Evolutionary conservation across 2,329 filamentous ascomycete genomes (phyloP).

Genomic region (Penicillium sp.): DNA sequence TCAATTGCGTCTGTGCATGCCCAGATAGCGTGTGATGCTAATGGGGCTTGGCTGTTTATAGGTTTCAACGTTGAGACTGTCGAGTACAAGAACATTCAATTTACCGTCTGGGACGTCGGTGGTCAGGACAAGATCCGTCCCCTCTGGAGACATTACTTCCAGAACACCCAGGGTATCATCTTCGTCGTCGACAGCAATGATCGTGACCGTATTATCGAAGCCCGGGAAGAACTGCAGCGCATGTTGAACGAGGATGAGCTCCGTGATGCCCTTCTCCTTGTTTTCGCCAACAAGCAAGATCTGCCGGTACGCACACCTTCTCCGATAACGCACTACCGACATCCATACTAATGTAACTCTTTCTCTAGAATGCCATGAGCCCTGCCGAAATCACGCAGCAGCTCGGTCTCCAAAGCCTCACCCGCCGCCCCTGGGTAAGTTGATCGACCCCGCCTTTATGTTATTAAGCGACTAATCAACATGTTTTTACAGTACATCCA

Average conservation of each 20-base stretch:
- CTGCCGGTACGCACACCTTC: conserved; percentile 72
- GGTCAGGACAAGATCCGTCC: conserved; percentile 99
- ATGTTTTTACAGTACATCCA: conserved; percentile 79
- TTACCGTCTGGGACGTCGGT: conserved; percentile 99
- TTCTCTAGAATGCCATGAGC: conserved; percentile 91
- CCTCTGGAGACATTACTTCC: conserved; percentile 99
- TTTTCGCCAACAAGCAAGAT: conserved; percentile 99
- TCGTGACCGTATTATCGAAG: conserved; percentile 96
- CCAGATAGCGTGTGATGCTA: conserved; percentile 16
- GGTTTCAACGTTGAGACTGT: conserved; percentile 99
- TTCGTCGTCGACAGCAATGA: conserved; percentile 99
- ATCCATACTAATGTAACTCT: conserved; percentile 23
- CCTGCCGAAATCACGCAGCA: conserved; percentile 99
- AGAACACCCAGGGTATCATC: conserved; percentile 99
- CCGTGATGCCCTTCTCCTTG: conserved; percentile 91
- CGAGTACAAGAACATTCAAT: conserved; percentile 99
- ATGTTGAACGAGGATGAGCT: conserved; percentile 99
- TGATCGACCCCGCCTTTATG: conserved; percentile 21
- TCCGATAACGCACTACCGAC: not conserved
- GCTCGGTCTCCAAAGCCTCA: conserved; percentile 98
- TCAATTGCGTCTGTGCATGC: conserved; percentile 4
- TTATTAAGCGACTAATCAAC: not conserved
- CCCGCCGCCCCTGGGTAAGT: conserved; percentile 98
- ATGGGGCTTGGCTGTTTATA: conserved; percentile 42
- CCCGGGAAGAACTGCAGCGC: conserved; percentile 92